phyloP scores from a whole-genome alignment of 768 basidiomycete species.

The Udeniomyces megalosporus region DNA sequence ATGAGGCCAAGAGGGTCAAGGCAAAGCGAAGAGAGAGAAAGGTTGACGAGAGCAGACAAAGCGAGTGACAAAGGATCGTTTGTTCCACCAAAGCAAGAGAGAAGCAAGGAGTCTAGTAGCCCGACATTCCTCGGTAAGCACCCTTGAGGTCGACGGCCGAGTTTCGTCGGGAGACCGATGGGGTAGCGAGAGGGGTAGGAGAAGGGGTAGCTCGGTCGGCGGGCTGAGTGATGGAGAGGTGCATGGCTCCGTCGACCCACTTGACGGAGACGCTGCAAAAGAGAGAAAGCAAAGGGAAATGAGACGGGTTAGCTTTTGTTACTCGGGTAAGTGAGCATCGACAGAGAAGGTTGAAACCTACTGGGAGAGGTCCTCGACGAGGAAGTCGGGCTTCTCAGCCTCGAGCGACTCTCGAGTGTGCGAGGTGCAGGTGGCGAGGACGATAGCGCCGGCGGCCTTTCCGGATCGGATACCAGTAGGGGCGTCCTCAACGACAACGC shows the following conservation, averaged over 20 bases:
- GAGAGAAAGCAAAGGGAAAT: neutral
- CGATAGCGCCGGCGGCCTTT: conserved; percentile 54
- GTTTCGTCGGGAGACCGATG: conserved; percentile 23
- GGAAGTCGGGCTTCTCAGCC: conserved; percentile 30
- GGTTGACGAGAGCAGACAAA: too few species aligned
- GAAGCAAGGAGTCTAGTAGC: neutral
- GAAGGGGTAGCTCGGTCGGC: conserved; percentile 27
- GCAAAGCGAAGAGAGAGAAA: too few species aligned
- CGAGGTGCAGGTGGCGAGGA: conserved; percentile 71
- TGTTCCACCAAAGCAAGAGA: neutral
- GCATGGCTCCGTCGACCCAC: conserved; percentile 26
- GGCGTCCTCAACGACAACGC: conserved; percentile 79
- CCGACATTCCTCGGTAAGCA: neutral
- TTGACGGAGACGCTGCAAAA: conserved; percentile 21
- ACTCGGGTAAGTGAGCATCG: neutral
- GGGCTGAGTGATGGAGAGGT: conserved; percentile 28
- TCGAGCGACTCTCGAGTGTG: conserved; percentile 38
- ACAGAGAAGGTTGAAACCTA: neutral
- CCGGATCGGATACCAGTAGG: conserved; percentile 65
- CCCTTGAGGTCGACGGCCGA: conserved; percentile 14
- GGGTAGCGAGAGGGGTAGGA: conserved; percentile 28
- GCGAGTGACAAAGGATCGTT: neutral
- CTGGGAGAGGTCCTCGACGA: conserved; percentile 29
- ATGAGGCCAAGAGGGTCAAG: too few species aligned
- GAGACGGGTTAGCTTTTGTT: neutral